Evolutionary conservation across 441 rosid genomes (phyloP), one percentile per base, ranked within the genome.

Genomic region (Flueggea neowawraea): DNA sequence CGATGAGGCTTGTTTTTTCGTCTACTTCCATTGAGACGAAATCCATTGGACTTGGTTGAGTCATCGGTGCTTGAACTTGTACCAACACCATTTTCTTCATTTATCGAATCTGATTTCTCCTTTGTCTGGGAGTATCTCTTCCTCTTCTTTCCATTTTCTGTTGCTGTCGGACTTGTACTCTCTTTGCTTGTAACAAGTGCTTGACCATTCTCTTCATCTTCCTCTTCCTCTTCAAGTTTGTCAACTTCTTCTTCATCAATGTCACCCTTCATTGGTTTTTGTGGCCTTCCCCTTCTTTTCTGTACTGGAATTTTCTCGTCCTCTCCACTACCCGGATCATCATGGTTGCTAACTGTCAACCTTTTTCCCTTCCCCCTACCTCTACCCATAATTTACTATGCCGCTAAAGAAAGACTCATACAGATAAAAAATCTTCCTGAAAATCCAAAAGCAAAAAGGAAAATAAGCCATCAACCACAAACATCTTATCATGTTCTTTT

Each of bases 1-100:
- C 99, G 68, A 44, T 90, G 89, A 67, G 99, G 99, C 76, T 88
- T 95, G 76, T 63, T 89, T 80, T 95, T 95, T 71, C 99, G 73
- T 77, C 99, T 86, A 69, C 97, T 95, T 61, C 97, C 95, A 62
- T 74, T 85, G 7, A 82, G 94, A 54, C 99, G 83, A 68, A 84
- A 95, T 31, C 99, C 99, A 58, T 69, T 76, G 31, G 91, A 79
- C 79, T 85, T 91, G 41, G 66, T 61, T 0, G 83, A 74, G 64
- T 94, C 94, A 71, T 85, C 84, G 0, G 84, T 76, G 69, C 87
- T 79, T 51, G 88, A 76, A 69, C 79, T 78, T 7, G 83, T 73
- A 58, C 76, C 84, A 56, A 60, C 62, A 31, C 77, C 87, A 68
- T 71, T 80, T 68, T 81, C 89, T 63, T 85, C 89, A 64, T 85